phyloP scores from a whole-genome alignment of 352 stramenopile species.

The Phytophthora brassicae region DNA sequence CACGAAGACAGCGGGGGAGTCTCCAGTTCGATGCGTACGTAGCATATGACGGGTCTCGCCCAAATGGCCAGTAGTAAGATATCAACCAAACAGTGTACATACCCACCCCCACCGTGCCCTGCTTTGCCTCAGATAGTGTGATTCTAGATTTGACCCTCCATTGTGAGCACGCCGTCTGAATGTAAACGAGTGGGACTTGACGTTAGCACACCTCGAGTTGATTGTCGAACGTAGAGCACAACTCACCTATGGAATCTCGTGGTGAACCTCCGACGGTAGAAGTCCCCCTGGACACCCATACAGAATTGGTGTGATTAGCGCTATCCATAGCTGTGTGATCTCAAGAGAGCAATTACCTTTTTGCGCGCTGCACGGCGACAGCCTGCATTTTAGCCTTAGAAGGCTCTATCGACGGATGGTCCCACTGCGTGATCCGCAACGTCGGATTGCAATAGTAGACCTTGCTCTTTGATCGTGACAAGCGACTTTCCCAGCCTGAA shows the following conservation, averaged over 20 bases:
- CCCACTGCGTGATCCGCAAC: slow-evolving; percentile 79
- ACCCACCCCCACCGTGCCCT: not conserved
- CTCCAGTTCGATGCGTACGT: slow-evolving; percentile 35
- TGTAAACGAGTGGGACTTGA: not conserved
- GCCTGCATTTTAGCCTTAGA: slow-evolving; percentile 63
- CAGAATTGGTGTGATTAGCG: slow-evolving; percentile 6
- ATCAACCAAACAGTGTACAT: slow-evolving; percentile 3
- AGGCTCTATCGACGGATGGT: slow-evolving; percentile 70
- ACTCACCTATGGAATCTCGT: slow-evolving; percentile 42
- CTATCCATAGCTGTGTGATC: not conserved
- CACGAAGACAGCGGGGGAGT: slow-evolving; percentile 13
- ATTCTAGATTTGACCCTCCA: slow-evolving; percentile 66
- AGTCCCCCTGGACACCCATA: slow-evolving; percentile 24
- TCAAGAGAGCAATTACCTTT: slow-evolving; percentile 20
- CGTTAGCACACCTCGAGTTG: not conserved
- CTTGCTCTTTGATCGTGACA: slow-evolving; percentile 85
- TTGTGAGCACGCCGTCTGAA: slow-evolving; percentile 42
- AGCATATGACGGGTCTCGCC: slow-evolving; percentile 54
- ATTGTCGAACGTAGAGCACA: not conserved
- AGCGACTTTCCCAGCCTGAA: slow-evolving; percentile 73
- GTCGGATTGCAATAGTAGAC: slow-evolving; percentile 85
- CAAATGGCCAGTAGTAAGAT: slow-evolving; percentile 24
- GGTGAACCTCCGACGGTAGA: slow-evolving; percentile 32
- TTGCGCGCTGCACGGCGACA: slow-evolving; percentile 41
- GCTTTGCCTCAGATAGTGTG: not conserved